Conservation (phyloP, 164 flowering plant species). For the Vitis labrusca region DNA sequence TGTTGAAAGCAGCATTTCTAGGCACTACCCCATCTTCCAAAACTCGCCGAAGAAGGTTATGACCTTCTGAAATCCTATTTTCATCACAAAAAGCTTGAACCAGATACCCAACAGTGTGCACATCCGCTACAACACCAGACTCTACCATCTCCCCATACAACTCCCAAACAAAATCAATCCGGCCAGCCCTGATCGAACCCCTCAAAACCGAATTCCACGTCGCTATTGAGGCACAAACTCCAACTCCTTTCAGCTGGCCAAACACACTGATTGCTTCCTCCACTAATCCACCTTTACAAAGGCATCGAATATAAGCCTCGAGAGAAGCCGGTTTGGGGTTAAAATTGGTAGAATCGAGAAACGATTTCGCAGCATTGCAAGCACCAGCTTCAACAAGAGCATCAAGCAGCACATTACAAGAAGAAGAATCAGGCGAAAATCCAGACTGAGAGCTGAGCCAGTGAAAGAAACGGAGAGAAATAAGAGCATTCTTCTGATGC, state of each 20-base stretch:
- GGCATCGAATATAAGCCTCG: conserved; percentile 42
- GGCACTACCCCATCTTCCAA: conserved; percentile 48
- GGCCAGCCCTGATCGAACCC: conserved; percentile 34
- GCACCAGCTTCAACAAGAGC: conserved; percentile 52
- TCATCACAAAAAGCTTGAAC: conserved; percentile 57
- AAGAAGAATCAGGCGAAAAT: conserved; percentile 23
- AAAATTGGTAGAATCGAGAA: conserved; percentile 38
- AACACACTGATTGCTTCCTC: conserved; percentile 41
- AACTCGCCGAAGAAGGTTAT: conserved; percentile 51
- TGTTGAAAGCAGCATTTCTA: conserved; percentile 38
- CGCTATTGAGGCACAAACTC: conserved; percentile 23
- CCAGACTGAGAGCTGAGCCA: conserved; percentile 42
- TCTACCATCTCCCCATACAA: conserved; percentile 56
- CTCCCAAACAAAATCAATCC: conserved; percentile 55
- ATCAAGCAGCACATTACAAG: conserved; percentile 36
- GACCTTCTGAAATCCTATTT: conserved; percentile 36
- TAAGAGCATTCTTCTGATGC: conserved; percentile 34
- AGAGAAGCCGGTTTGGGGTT: conserved; percentile 30
- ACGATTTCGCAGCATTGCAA: conserved; percentile 32
- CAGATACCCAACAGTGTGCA: conserved; percentile 46
- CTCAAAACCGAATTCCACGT: conserved; percentile 54
- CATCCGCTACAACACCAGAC: conserved; percentile 37
- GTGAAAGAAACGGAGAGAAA: conserved; percentile 44
- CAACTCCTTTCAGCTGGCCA: conserved; percentile 20
- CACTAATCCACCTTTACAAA: conserved; percentile 45